Evolutionary conservation across 2,329 filamentous ascomycete genomes (phyloP), one percentile per base, ranked within the genome.

Genomic region (Colletotrichum phormii): DNA sequence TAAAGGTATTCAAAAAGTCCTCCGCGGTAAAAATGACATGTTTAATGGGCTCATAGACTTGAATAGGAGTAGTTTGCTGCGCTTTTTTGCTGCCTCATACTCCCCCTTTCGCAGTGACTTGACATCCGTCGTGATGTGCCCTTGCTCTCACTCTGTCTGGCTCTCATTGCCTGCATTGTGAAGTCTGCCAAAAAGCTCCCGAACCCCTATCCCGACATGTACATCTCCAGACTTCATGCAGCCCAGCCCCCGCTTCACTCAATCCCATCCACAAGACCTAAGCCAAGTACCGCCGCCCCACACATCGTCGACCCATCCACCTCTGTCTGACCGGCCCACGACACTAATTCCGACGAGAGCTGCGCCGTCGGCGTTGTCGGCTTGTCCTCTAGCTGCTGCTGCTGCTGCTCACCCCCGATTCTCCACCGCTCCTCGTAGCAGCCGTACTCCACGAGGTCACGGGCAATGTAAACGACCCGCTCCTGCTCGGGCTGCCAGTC

Each of bases 401-500:
- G 15, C 13, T 5, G 22, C 22, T 22, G 15, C 31, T 33, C 46
- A 24, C 58, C 55, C n/a, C 61, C 67, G 54, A 55, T 55, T 42
- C 61, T 73, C 71, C 71, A 73, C 67, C 61, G 66, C 11, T 61
- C 67, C 35, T 49, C 55, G 46, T 73, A 73, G 33, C 71, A 71
- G 24, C 54, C 15, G 35, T 72, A 59, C 54, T 77, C 76, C 12
- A 65, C 67, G 35, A 65, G 60, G 18, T 55, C 22, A 24, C 64
- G 61, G 31, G 63, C 62, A 31, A 75, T 67, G 26, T 70, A 75
- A 57, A 76, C 74, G 62, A 74, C 55, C 18, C 74, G 71, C 67
- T 71, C 71, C 15, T 74, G 72, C 58, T 78, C 77, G 2, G 75
- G 77, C 62, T 78, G 76, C 68, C 77, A 79, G 42, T 78, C 77